Percentiles rank a stretch among this genome's conserved stretches.
These are phyloP conservation scores for Trypanosoma boissoni DNA, from an alignment of 208 protist species.

Conservation along the genomic window DNA sequence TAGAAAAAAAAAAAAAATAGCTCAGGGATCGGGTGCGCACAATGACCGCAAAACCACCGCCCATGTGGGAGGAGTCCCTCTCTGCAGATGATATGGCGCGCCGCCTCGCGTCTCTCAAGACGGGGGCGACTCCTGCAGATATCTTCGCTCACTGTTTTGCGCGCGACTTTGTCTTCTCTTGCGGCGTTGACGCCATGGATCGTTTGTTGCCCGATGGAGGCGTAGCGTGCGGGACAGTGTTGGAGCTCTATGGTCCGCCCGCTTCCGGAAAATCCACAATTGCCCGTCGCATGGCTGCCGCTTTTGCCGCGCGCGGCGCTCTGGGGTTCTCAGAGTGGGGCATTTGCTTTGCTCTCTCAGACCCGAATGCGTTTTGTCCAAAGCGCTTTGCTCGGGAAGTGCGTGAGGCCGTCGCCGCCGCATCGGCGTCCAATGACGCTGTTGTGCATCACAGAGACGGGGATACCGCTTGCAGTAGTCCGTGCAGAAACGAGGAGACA, in stretches of 20 bases:
- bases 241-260: constrained; percentile 26
- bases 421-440: too few relatives aligned
- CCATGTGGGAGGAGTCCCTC: constrained; percentile 9
- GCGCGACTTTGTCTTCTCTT: constrained; percentile 16
- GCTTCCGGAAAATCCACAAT: constrained; percentile 20
- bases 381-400: not conserved
- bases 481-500: too few relatives aligned
- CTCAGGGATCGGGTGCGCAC: too few relatives aligned
- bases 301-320: constrained; percentile 13
- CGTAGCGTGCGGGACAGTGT: constrained; percentile 14
- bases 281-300: constrained; percentile 10
- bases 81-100: constrained; percentile 12
- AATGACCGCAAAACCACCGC: constrained; percentile 1
- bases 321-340: not conserved
- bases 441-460: too few relatives aligned
- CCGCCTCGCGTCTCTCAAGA: constrained; percentile 7
- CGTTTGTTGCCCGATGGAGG: constrained; percentile 23
- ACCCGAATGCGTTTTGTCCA: not conserved
- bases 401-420: not conserved
- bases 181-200: constrained; percentile 16
- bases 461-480: too few relatives aligned
- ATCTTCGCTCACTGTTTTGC: not conserved
- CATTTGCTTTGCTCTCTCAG: not conserved
- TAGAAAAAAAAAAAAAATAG: too few relatives aligned
- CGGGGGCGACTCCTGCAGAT: not conserved